These are phyloP conservation scores for Juglanconis juglandina DNA, from an alignment of 2,329 filamentous ascomycete species.

Conservation along the genomic window DNA sequence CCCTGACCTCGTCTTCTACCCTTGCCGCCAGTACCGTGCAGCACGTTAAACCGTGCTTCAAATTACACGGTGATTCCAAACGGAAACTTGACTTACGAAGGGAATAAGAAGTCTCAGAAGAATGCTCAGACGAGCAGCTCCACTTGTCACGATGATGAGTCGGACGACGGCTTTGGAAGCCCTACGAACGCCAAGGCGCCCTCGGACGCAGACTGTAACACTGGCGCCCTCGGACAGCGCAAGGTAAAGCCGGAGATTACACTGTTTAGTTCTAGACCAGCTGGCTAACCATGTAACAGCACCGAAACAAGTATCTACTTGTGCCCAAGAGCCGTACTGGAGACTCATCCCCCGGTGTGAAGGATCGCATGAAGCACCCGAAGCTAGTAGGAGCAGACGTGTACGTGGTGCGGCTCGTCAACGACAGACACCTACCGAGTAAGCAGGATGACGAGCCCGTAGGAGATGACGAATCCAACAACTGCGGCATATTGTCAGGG, in stretches of 20 bases:
- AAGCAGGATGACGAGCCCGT: background rate
- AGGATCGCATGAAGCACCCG: conserved; percentile 41
- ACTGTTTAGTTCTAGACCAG: conserved; percentile 8
- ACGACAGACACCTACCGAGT: background rate
- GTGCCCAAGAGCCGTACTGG: conserved; percentile 7
- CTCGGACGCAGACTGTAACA: background rate
- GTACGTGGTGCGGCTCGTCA: conserved; percentile 44
- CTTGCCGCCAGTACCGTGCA: conserved; percentile 39
- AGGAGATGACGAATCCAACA: background rate
- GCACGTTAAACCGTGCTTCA: conserved; percentile 47
- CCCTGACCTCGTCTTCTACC: conserved; percentile 41
- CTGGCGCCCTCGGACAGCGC: background rate
- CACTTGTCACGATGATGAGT: background rate
- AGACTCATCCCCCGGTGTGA: conserved; percentile 19
- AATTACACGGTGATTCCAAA: conserved; percentile 47
- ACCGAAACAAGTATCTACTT: conserved; percentile 22
- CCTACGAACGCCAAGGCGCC: background rate
- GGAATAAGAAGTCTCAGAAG: conserved; percentile 18
- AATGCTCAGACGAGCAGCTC: background rate
- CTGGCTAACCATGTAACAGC: conserved; percentile 27
- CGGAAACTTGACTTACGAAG: conserved; percentile 40
- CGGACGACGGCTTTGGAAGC: background rate
- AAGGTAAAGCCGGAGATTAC: background rate
- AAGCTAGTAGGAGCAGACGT: conserved; percentile 47
- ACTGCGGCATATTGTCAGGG: conserved; percentile 2